Conservation (phyloP, 306 rosid species). For the Vicia faba region DNA sequence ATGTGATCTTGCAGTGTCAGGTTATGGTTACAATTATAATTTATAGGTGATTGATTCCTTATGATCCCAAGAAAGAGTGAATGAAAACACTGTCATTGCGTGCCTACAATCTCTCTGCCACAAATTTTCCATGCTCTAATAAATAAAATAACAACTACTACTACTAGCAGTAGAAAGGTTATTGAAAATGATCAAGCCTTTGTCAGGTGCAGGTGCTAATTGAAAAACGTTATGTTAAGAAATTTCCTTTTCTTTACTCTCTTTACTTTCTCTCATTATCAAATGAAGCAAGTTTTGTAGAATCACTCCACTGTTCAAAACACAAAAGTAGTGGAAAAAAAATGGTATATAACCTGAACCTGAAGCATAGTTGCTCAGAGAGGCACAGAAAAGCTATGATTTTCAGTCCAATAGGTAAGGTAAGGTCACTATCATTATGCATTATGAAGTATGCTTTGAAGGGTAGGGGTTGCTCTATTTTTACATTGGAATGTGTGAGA, state of each 20-base stretch:
- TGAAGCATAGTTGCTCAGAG: constrained; percentile 45
- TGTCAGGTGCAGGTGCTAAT: constrained; percentile 59
- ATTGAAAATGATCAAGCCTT: constrained; percentile 43
- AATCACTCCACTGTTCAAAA: constrained; percentile 42
- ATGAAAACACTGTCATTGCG: constrained; percentile 44
- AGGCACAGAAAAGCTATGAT: constrained; percentile 50
- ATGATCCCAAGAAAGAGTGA: constrained; percentile 39
- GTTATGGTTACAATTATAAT: neutral
- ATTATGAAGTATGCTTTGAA: constrained; percentile 42
- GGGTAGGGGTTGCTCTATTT: constrained; percentile 35
- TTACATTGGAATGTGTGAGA: constrained; percentile 49
- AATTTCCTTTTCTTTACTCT: constrained; percentile 39
- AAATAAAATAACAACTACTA: constrained; percentile 27
- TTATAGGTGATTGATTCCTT: constrained; percentile 2
- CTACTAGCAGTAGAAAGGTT: constrained; percentile 38
- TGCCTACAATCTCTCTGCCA: constrained; percentile 31
- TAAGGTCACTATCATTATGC: constrained; percentile 46
- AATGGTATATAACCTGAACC: constrained; percentile 45
- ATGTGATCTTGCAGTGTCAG: neutral
- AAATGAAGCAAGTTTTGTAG: constrained; percentile 43
- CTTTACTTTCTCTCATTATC: constrained; percentile 32
- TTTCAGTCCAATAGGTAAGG: constrained; percentile 56
- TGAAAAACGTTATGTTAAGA: constrained; percentile 41
- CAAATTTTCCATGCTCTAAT: constrained; percentile 22
- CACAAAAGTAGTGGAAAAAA: constrained; percentile 35